Base-by-base conservation (phyloP, 192 early-diverging fungal genomes). In the Rhizophlyctis rosea region DNA sequence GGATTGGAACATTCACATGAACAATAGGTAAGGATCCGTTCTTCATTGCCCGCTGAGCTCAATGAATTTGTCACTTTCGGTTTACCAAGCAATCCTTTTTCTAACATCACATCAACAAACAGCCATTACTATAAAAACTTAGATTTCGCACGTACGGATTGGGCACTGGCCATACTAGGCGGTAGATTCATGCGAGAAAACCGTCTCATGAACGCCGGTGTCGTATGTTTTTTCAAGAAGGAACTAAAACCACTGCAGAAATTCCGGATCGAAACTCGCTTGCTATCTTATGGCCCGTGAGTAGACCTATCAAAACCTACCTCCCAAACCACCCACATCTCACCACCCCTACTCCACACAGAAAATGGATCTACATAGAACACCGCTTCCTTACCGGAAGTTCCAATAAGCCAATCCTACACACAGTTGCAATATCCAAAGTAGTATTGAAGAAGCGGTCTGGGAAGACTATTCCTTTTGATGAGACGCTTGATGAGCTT, bases 1-100 rank as follows among this genome's bases (percentile, higher is more conserved):
- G 59, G 59, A 61, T 44, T 52, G 35, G 59, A 61, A 61, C 47
- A 16, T 52, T 7, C 59, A 61, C 31, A 61, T 61, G 59, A 61
- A 61, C 25, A 61, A 61, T 44, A 44, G 39, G 39, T 44, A 44
- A 18, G 39, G 7, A 44, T 7, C n/a, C n/a, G n/a, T n/a, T n/a
- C n/a, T n/a, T n/a, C n/a, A n/a, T n/a, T n/a, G n/a, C n/a, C n/a
- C n/a, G n/a, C n/a, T n/a, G n/a, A n/a, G n/a, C n/a, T n/a, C n/a
- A n/a, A n/a, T n/a, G n/a, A n/a, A n/a, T n/a, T n/a, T n/a, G n/a
- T n/a, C n/a, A n/a, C n/a, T n/a, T n/a, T n/a, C n/a, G n/a, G n/a
- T n/a, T n/a, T n/a, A n/a, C n/a, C n/a, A n/a, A n/a, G n/a, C n/a
- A n/a, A n/a, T n/a, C n/a, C n/a, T n/a, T n/a, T n/a, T n/a, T n/a